Base-by-base conservation (phyloP, 495 filamentous ascomycete genomes). In the Penicillium ucsense region DNA sequence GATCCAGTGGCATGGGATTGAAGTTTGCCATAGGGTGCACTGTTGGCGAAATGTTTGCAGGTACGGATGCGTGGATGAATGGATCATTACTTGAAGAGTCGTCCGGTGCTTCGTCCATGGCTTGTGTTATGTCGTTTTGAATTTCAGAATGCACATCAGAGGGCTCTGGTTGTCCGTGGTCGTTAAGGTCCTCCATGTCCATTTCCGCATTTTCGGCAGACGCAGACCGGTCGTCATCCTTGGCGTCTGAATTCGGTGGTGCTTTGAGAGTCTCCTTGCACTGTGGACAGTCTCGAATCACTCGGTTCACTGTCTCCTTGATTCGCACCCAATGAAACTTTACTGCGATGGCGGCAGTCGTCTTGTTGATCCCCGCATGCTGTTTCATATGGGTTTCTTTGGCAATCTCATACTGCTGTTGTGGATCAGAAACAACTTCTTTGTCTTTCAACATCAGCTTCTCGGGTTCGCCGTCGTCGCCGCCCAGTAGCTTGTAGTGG, bases 281-380 rank as follows among this genome's bases (percentile, higher is more conserved):
- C 58, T 95, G 81, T 3, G 81, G 65, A 64, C 92, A 98, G 50
- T 92, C 89, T 50, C 84, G 84, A 70, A 98, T 95, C 59, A 95
- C 90, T 53, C 87, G 79, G 60, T 85, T 91, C 47, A 95, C 92
- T 0, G 91, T 97, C 63, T 96, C 91, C 63, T 97, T 98, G 70
- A 98, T 97, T 32, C 92, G 78, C n/a, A 94, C 90, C 92, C 92
- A 98, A 62, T 96, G 92, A 57, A 88, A 96, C 54, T 86, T 85
- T 63, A 95, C 85, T 3, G 92, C 89, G 52, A 98, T 95, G 20
- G 82, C 84, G 6, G 89, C 88, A 0, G 92, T 98, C 2, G 91
- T 96, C 67, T 95, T 97, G 74, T 98, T 98, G 67, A 98, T 97
- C 45, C 92, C 92, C 4, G 84, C 88, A 63, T 98, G 92, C n/a